phyloP scores from a whole-genome alignment of 805 yeast genomes.

The Jamesozyma gamospora region DNA sequence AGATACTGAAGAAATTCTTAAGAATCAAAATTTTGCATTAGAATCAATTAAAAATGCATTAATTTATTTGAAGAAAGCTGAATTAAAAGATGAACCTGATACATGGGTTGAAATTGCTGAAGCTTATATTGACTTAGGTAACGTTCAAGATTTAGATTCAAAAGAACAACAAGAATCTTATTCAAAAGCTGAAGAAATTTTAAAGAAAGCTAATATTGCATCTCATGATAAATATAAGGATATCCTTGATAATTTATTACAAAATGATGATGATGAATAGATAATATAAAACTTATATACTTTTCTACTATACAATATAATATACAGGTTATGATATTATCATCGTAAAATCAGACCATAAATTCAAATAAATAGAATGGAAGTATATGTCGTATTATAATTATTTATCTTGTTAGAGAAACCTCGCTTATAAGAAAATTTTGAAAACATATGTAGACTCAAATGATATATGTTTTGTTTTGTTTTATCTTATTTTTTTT shows the following conservation, averaged over 20 bases:
- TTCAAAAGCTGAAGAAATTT: constrained; percentile 53
- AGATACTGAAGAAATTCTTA: constrained; percentile 15
- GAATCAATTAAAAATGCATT: constrained; percentile 44
- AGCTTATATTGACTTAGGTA: constrained; percentile 71
- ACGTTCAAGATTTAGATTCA: constrained; percentile 54
- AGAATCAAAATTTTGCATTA: constrained; percentile 43
- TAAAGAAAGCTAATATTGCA: constrained; percentile 67
- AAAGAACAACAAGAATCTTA: constrained; percentile 60
- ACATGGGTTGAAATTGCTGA: constrained; percentile 82
- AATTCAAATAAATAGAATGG: too few species aligned
- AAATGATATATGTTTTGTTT: too few species aligned
- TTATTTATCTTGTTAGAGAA: too few species aligned
- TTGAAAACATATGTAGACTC: too few species aligned
- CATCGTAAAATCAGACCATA: too few species aligned
- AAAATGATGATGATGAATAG: too few species aligned
- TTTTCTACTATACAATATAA: too few species aligned
- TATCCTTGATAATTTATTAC: constrained; percentile 44
- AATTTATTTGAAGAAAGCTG: constrained; percentile 45
- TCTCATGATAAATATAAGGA: constrained; percentile 67
- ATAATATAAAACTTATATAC: too few species aligned
- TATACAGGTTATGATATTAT: too few species aligned
- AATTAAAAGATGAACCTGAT: constrained; percentile 65
- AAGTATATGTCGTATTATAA: too few species aligned
- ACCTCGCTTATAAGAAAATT: too few species aligned
- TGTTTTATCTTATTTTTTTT: too few species aligned